Conservation (phyloP, 1,284 basidiomycete species). For the Salmacisia buchloeana region DNA sequence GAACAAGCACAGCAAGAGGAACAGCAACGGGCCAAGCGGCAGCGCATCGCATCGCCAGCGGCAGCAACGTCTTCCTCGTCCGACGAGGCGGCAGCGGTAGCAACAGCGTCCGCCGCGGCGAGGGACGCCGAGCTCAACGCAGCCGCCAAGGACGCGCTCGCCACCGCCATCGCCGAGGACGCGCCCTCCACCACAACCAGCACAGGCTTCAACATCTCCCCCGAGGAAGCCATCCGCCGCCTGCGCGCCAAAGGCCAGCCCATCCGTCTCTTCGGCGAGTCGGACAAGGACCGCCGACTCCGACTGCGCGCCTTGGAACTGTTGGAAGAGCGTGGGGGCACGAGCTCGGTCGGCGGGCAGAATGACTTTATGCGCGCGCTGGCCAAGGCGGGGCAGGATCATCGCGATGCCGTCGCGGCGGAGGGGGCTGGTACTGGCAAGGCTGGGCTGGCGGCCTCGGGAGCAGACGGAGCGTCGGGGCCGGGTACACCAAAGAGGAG, state of each 20-base stretch:
- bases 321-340: constrained; percentile 57
- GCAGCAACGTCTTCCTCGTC: too few relatives aligned
- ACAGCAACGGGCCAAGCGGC: constrained; percentile 1
- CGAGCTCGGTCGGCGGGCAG: constrained; percentile 25
- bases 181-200: not conserved
- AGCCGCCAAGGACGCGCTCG: constrained; percentile 2
- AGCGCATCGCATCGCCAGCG: not conserved
- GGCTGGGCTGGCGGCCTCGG: constrained; percentile 8
- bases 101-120: not conserved
- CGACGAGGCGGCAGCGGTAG: too few relatives aligned
- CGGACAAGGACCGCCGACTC: constrained; percentile 83
- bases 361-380: constrained; percentile 89
- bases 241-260: constrained; percentile 87
- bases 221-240: constrained; percentile 82
- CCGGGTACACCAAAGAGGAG: too few relatives aligned
- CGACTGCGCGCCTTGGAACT: constrained; percentile 87
- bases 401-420: constrained; percentile 18
- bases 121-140: not conserved
- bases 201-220: constrained; percentile 80
- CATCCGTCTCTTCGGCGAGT: constrained; percentile 88
- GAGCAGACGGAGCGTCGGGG: constrained; percentile 57
- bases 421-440: constrained; percentile 23
- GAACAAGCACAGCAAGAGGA: not conserved
- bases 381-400: constrained; percentile 66
- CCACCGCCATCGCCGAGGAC: not conserved